Percentiles rank a stretch among this genome's conserved stretches.
Conservation (phyloP, 2,329 filamentous ascomycete species). For the Epichloe festucae region DNA sequence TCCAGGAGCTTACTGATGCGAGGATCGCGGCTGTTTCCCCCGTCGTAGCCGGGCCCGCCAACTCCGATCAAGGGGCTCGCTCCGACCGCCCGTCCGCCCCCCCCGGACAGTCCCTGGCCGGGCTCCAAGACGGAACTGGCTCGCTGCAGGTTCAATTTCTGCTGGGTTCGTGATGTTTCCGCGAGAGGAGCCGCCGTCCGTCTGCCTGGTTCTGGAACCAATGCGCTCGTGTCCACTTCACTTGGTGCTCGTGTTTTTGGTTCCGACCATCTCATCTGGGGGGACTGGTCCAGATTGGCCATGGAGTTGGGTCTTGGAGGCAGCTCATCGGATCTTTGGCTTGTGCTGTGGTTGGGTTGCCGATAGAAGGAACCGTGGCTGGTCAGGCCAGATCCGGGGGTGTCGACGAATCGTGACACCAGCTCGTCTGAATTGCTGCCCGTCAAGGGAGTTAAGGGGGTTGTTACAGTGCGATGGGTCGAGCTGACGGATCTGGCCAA, state of each 20-base stretch:
- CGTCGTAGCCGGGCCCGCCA: constrained; percentile 42
- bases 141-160: constrained; percentile 63
- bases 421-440: constrained; percentile 32
- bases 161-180: constrained; percentile 55
- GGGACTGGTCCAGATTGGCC: constrained; percentile 19
- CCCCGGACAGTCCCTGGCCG: constrained; percentile 28
- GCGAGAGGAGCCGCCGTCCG: constrained; percentile 29
- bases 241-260: constrained; percentile 10
- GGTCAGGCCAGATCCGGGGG: constrained; percentile 33
- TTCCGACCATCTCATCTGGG: constrained; percentile 10
- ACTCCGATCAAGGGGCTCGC: constrained; percentile 37
- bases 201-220: constrained; percentile 31
- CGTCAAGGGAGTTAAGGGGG: constrained; percentile 8
- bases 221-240: constrained; percentile 29
- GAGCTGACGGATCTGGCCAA: constrained; percentile 21
- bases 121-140: constrained; percentile 61
- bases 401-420: constrained; percentile 47
- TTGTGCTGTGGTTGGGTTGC: constrained; percentile 17
- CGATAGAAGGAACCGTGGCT: constrained; percentile 41
- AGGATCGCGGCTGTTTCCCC: constrained; percentile 39
- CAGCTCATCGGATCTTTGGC: constrained; percentile 18
- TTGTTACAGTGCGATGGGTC: constrained; percentile 14
- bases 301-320: constrained; percentile 30
- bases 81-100: constrained; percentile 26
- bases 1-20: constrained; percentile 53